Evolutionary conservation across 495 filamentous ascomycete genomes (phyloP), one percentile per base, ranked within the genome.

Genomic region (Penicillium samsonianum): DNA sequence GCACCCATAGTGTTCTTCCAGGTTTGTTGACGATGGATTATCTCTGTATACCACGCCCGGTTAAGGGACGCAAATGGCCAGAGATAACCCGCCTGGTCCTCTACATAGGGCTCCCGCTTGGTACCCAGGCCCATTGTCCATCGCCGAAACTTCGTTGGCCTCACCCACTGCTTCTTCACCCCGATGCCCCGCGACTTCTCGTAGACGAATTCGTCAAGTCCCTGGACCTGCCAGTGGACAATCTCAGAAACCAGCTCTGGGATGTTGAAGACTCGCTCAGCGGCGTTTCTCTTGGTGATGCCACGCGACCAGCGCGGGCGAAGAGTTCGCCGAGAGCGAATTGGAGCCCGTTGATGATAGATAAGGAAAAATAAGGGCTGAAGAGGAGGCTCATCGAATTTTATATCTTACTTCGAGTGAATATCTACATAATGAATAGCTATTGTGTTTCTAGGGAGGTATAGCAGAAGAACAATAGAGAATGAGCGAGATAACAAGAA

Each of bases 181-280:
- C 40, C 40, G 14, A n/a, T 37, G 14, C 5, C 14, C 14, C 33
- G 40, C 40, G 17, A 42, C 40, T 42, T 37, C 31, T 33, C 14
- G 33, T 37, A 37, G 4, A 6, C 5, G 14, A 37, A n/a, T 14
- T 37, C 40, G 40, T 11, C 40, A 42, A 42, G 40, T 42, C 40
- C 19, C 10, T 42, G 14, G 17, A 42, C 40, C 40, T 19, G 10
- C 40, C 17, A 42, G 40, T 42, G n/a, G 40, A 22, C 40, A 42
- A 22, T 42, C 40, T 42, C 40, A 42, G 40, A 17, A 10, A 42
- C 40, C 19, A 42, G 40, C 40, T 42, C 40, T 42, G 40, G 40
- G 10, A 17, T 42, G n/a, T 42, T 22, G 40, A 42, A 42, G 19
- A 42, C 17, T 17, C 40, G 40, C 19, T 42, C 10, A 19, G 40